A percentile compares a stretch with the other conserved stretches of the same genome.
These are phyloP conservation scores for Solanum phureja DNA, from an alignment of 257 asterid species.

Conservation along the genomic window DNA sequence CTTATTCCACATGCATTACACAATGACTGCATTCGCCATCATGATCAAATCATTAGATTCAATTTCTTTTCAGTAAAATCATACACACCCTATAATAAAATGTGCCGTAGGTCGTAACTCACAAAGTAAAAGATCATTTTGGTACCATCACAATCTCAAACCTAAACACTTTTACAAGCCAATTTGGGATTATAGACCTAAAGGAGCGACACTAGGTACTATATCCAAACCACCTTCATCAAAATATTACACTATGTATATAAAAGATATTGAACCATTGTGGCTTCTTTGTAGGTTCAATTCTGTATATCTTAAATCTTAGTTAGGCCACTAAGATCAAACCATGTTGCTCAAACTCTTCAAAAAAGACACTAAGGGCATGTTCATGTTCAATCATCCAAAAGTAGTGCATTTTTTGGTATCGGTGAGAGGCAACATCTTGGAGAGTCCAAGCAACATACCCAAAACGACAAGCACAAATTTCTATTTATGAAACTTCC, in stretches of 20 bases:
- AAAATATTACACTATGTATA: no score
- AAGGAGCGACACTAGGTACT: not conserved
- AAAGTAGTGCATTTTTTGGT: not conserved
- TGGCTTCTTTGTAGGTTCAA: not conserved
- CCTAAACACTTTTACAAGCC: not conserved
- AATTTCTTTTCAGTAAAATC: not conserved
- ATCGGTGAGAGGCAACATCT: not conserved
- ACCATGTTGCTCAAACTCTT: not conserved
- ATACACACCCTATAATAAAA: not conserved
- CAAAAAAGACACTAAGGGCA: not conserved
- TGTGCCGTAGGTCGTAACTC: not conserved
- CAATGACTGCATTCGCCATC: conserved; percentile 45
- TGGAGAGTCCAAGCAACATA: not conserved
- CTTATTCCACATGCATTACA: conserved; percentile 98
- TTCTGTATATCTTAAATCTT: not conserved
- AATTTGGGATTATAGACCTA: not conserved
- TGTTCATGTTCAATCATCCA: not conserved
- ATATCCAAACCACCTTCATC: not conserved
- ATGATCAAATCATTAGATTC: not conserved
- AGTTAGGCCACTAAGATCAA: not conserved
- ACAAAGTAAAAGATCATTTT: not conserved
- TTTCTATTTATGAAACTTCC: not conserved
- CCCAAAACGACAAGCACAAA: not conserved
- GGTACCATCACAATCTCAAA: not conserved
- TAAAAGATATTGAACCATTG: no score